These are phyloP conservation scores for Kalmanozyma brasiliensis DNA, from an alignment of 1,284 basidiomycete species.

Conservation along the genomic window DNA sequence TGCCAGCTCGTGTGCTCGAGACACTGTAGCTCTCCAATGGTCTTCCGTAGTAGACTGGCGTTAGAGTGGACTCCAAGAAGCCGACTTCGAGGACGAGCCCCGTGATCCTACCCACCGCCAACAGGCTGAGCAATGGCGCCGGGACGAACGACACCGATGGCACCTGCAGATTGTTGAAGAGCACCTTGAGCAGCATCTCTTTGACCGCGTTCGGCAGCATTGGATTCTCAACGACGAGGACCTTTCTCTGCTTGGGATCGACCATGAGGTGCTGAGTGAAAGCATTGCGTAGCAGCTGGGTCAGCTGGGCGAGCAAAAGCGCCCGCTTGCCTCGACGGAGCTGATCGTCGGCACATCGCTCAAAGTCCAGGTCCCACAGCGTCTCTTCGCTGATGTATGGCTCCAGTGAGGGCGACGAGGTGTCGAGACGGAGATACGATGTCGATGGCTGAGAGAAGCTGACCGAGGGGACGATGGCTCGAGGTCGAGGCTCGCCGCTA, in stretches of 20 bases:
- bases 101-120: slow-evolving; percentile 86
- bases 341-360: slow-evolving; percentile 34
- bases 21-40: slow-evolving; percentile 31
- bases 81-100: slow-evolving; percentile 93
- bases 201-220: slow-evolving; percentile 86
- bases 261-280: slow-evolving; percentile 77
- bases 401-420: slow-evolving; percentile 8
- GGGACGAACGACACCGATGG: slow-evolving; percentile 84
- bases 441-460: slow-evolving; percentile 46
- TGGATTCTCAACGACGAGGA: slow-evolving; percentile 90
- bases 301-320: slow-evolving; percentile 49
- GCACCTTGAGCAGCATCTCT: slow-evolving; percentile 82
- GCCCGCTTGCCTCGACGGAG: slow-evolving; percentile 41
- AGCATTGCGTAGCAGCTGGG: slow-evolving; percentile 46
- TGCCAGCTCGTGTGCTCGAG: slow-evolving; percentile 46
- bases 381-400: slow-evolving; percentile 17
- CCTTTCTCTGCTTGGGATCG: slow-evolving; percentile 91
- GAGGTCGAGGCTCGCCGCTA: slow-evolving; percentile 60
- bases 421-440: slow-evolving; percentile 26
- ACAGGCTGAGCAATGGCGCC: slow-evolving; percentile 82
- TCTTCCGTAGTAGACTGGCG: slow-evolving; percentile 74
- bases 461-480: slow-evolving; percentile 67
- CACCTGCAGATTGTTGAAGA: slow-evolving; percentile 91
- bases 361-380: slow-evolving; percentile 61
- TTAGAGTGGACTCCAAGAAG: slow-evolving; percentile 84